phyloP scores from a whole-genome alignment of 75 land plant species.

The Picea sitchensis region DNA sequence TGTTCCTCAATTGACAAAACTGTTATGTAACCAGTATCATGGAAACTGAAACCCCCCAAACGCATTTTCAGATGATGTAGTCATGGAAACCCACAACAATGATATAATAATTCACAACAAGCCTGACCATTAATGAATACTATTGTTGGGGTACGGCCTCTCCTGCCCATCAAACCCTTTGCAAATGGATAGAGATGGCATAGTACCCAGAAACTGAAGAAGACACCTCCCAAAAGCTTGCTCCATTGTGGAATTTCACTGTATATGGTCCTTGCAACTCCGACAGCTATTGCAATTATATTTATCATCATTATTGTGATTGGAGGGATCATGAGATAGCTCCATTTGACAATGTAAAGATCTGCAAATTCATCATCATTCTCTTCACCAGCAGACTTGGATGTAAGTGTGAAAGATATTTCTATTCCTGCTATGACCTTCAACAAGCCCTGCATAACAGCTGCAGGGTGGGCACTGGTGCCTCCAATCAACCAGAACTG shows the following conservation, averaged over 20 bases:
- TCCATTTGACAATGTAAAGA: constrained; percentile 54
- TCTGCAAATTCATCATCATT: constrained; percentile 45
- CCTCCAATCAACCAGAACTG: constrained; percentile 74
- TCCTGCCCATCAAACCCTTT: constrained; percentile 71
- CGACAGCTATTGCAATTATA: constrained; percentile 53
- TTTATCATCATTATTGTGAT: constrained; percentile 51
- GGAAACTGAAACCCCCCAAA: neutral
- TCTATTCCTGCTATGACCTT: constrained; percentile 57
- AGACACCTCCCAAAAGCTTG: constrained; percentile 60
- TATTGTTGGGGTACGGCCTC: constrained; percentile 45
- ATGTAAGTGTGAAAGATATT: constrained; percentile 57
- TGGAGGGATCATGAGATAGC: constrained; percentile 51
- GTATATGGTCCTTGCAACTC: constrained; percentile 53
- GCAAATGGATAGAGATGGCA: constrained; percentile 78
- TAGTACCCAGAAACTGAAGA: constrained; percentile 82
- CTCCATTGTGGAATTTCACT: constrained; percentile 61
- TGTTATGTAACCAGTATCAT: neutral
- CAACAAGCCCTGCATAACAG: constrained; percentile 50
- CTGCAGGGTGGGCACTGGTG: constrained; percentile 56
- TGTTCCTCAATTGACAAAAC: too few relatives aligned
- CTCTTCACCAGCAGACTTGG: constrained; percentile 32
- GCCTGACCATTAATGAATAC: constrained; percentile 33
- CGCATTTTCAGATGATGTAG: neutral
- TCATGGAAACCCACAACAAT: constrained; percentile 29
- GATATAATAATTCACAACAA: constrained; percentile 27